These are phyloP conservation scores for Sabuloglossum arenarium DNA, from an alignment of 495 filamentous ascomycete genomes.

Conservation along the genomic window DNA sequence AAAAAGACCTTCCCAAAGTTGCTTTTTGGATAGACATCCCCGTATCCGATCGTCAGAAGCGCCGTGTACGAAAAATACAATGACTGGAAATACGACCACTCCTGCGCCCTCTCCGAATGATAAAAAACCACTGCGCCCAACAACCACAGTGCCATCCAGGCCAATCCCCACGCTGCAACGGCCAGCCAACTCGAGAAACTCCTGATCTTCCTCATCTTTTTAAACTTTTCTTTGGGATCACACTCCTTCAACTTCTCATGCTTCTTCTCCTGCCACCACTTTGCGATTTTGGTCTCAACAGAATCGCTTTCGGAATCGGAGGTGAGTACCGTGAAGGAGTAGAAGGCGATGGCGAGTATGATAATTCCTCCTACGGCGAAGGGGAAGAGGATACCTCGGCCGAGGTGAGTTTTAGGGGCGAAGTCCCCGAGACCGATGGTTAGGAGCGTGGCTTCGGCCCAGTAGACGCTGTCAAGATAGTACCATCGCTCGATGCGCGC, in stretches of 20 bases:
- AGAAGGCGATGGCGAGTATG: slow-evolving; percentile 64
- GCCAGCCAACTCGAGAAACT: background rate
- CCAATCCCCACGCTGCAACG: background rate
- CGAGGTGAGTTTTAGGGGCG: slow-evolving; percentile 35
- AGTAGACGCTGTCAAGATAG: slow-evolving; percentile 65
- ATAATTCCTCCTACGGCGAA: slow-evolving; percentile 65
- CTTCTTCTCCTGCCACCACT: too few relatives aligned
- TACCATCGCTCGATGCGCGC: slow-evolving; percentile 53
- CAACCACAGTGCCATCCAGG: slow-evolving; percentile 55
- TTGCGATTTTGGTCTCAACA: background rate
- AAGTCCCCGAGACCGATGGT: slow-evolving; percentile 67
- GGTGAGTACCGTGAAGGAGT: slow-evolving; percentile 58
- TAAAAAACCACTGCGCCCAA: slow-evolving; percentile 56
- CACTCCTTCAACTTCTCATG: too few relatives aligned
- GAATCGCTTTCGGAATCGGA: slow-evolving; percentile 25
- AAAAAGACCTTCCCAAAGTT: slow-evolving; percentile 64
- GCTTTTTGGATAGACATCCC: slow-evolving; percentile 47
- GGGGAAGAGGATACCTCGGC: slow-evolving; percentile 50
- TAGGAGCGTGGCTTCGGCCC: slow-evolving; percentile 64
- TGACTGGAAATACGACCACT: slow-evolving; percentile 62
- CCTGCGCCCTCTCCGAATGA: slow-evolving; percentile 28
- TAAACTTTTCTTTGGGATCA: background rate
- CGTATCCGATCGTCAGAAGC: slow-evolving; percentile 73
- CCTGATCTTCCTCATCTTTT: background rate
- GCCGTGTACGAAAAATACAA: slow-evolving; percentile 67